phyloP scores from a whole-genome alignment of 495 filamentous ascomycete genomes.

The Usnea hakonensis region DNA sequence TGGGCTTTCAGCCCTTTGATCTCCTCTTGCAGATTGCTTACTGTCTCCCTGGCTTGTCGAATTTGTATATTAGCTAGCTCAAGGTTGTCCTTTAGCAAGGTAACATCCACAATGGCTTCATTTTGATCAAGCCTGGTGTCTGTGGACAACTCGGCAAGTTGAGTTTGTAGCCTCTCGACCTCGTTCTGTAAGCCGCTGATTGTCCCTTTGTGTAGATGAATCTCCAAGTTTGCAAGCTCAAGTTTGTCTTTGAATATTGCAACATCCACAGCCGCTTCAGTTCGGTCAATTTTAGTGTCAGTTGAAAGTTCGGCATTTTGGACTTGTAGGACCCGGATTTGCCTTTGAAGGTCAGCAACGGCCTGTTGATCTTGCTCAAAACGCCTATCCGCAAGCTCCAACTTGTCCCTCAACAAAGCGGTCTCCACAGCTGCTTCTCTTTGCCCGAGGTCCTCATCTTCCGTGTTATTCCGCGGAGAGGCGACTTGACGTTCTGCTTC shows the following conservation, averaged over 20 bases:
- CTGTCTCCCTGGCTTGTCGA: not conserved
- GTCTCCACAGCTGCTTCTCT: conserved; percentile 2
- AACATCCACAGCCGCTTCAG: conserved; percentile 7
- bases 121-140: conserved; percentile 10
- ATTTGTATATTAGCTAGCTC: conserved; percentile 13
- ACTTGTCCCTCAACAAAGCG: conserved; percentile 2
- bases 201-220: not conserved
- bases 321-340: not conserved
- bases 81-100: conserved; percentile 15
- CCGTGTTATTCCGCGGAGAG: not conserved
- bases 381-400: conserved; percentile 1
- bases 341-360: not conserved
- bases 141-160: conserved; percentile 1
- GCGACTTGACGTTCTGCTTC: not conserved
- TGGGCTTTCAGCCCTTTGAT: not conserved
- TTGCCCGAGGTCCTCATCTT: not conserved
- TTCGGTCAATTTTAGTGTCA: not conserved
- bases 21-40: conserved; percentile 3
- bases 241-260: not conserved
- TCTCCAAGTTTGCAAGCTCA: not conserved
- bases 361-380: conserved; percentile 4
- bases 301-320: not conserved
- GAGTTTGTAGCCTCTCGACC: not conserved
- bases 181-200: conserved; percentile 12
- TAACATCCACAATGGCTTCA: conserved; percentile 8